Base-by-base conservation (phyloP, 2,329 filamentous ascomycete genomes). In the Stachybotrys echinatus region DNA sequence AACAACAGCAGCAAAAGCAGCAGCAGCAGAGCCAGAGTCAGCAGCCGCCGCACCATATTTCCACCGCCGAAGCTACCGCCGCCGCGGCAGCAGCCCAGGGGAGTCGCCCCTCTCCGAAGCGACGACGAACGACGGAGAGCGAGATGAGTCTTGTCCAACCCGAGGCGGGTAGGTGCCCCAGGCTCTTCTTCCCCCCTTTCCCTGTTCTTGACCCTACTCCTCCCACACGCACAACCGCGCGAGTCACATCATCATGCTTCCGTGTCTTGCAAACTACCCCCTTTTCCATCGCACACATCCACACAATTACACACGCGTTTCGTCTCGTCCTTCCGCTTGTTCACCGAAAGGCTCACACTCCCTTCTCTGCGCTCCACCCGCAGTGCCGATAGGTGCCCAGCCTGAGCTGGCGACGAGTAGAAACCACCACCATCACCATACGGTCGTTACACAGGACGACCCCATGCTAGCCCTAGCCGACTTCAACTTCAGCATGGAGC, bases 71-170 rank as follows among this genome's bases (percentile, higher is more conserved):
- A 40, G 48, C 52, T 39, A 27, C 27, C 27, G 27, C 27, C 27
- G 27, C 27, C 27, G 27, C 27, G 10, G 5, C 5, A 34, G 27
- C 14, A 34, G 27, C 43, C 21, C 49, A 54, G 34, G 54, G 49
- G 50, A 57, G 55, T 46, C 57, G 55, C 54, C 64, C 66, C 50
- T 69, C 67, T 44, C 68, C 68, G 45, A 71, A 71, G 57, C 61
- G 68, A 50, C 62, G 65, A 51, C 62, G 67, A 50, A 70, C 66
- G 19, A 23, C 23, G 38, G 61, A 60, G 44, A 64, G 59, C 48
- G 64, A 68, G 54, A 55, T 59, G 55, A 61, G 54, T 52, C 55
- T 65, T 58, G 61, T 64, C 49, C 59, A 62, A 61, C 62, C 61
- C 60, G 64, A 70, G 51, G 42, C 64, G 56, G 62, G 68, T 71